Base-by-base conservation (phyloP, 495 filamentous ascomycete genomes). In the Podospora australis region DNA sequence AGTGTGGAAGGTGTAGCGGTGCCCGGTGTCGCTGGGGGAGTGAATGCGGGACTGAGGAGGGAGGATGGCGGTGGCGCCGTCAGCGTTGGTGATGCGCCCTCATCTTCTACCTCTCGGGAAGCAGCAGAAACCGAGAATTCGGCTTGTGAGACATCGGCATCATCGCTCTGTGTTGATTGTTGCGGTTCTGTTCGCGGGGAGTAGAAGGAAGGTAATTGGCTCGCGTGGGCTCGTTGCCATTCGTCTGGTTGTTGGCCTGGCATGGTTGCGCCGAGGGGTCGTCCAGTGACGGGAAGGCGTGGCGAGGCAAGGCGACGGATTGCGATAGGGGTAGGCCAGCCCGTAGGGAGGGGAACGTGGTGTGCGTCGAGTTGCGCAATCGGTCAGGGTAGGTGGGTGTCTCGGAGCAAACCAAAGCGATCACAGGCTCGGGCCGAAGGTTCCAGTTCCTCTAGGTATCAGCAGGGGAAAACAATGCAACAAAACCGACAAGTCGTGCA, bases 21-120 rank as follows among this genome's bases (percentile, higher is more conserved):
- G 4, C 82, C 81, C 1, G 85, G 85, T 1, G 86, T 87, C 4
- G 79, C 79, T n/a, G 87, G 87, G 5, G 87, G 87, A 17, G 87
- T 90, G 64, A 90, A 88, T 36, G 81, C 80, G 0, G 88, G 87
- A 34, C 82, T 87, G 20, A 92, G 68, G 24, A 88, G 71, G 6
- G 69, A 72, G 4, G 65, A 58, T 2, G 70, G 70, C 6, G 66
- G 69, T 1, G 58, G 59, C 39, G 55, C 60, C 13, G 44, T 55
- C 4, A 61, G 48, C 30, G 30, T 8, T 17, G 39, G 28, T 23
- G 41, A 17, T 14, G 24, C 22, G 43, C 38, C 39, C 14, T 48
- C 28, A 26, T 34, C 21, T n/a, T n/a, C n/a, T n/a, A n/a, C n/a
- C n/a, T n/a, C n/a, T n/a, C n/a, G n/a, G n/a, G n/a, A n/a, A n/a